Conservation (phyloP, 2,329 filamentous ascomycete genomes). For the Claviceps citrina region DNA sequence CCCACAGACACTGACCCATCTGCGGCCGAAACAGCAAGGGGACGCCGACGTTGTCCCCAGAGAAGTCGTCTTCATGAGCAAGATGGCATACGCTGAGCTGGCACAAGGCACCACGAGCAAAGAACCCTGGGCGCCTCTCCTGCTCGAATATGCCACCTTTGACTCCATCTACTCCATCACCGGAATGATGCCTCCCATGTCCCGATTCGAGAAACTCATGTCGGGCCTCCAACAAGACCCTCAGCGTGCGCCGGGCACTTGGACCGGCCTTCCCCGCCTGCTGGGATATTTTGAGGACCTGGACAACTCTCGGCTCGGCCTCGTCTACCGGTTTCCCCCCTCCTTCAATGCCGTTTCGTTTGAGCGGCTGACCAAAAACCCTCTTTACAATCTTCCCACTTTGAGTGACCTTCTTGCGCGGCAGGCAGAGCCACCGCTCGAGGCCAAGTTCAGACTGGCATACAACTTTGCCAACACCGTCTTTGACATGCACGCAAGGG, state of each 20-base stretch:
- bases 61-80: slow-evolving; percentile 35
- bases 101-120: slow-evolving; percentile 25
- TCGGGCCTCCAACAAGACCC: slow-evolving; percentile 40
- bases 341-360: slow-evolving; percentile 44
- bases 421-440: slow-evolving; percentile 47
- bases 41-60: slow-evolving; percentile 19
- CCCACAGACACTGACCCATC: slow-evolving; percentile 34
- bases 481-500: slow-evolving; percentile 55
- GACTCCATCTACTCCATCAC: slow-evolving; percentile 46
- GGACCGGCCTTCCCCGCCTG: slow-evolving; percentile 45
- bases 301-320: slow-evolving; percentile 51
- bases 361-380: slow-evolving; percentile 33
- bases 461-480: slow-evolving; percentile 58
- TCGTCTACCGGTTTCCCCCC: slow-evolving; percentile 60
- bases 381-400: slow-evolving; percentile 36
- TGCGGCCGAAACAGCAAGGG: slow-evolving; percentile 26
- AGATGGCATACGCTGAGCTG: slow-evolving; percentile 35
- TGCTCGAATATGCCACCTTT: slow-evolving; percentile 57
- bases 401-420: slow-evolving; percentile 37
- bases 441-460: slow-evolving; percentile 62
- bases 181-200: slow-evolving; percentile 48
- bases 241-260: slow-evolving; percentile 36
- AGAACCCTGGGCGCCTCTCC: slow-evolving; percentile 37
- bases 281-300: slow-evolving; percentile 63
- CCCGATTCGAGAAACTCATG: slow-evolving; percentile 48